A percentile compares a stretch with the other conserved stretches of the same genome.
Evolutionary conservation across 805 yeast genomes (phyloP).

Genomic region (Zygosaccharomyces siamensis): DNA sequence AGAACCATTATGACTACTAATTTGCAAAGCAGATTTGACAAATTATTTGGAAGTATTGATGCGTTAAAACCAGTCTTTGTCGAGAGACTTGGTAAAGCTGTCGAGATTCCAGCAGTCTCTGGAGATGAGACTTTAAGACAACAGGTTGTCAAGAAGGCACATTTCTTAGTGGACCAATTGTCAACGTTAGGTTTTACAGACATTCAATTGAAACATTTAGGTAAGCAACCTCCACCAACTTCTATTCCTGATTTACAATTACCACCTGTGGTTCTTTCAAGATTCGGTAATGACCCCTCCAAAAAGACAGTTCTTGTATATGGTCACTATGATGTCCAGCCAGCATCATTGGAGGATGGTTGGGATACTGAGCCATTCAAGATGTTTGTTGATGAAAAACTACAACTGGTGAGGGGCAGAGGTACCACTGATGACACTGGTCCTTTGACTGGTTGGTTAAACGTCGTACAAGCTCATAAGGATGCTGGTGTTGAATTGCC

Average conservation of each 20-base stretch:
- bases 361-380: slow-evolving; percentile 92
- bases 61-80: slow-evolving; percentile 72
- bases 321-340: slow-evolving; percentile 99
- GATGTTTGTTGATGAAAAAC: slow-evolving; percentile 56
- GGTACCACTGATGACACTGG: slow-evolving; percentile 98
- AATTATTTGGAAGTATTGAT: slow-evolving; percentile 53
- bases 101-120: slow-evolving; percentile 91
- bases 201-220: slow-evolving; percentile 75
- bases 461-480: slow-evolving; percentile 84
- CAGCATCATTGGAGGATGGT: slow-evolving; percentile 88
- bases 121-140: slow-evolving; percentile 87
- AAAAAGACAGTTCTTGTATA: slow-evolving; percentile 89
- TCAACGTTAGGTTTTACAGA: slow-evolving; percentile 71
- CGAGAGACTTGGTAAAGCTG: slow-evolving; percentile 71
- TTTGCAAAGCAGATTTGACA: slow-evolving; percentile 21
- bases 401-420: slow-evolving; percentile 75
- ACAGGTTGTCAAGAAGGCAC: slow-evolving; percentile 83
- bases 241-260: slow-evolving; percentile 57
- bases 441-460: slow-evolving; percentile 96
- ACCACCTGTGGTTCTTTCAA: slow-evolving; percentile 93
- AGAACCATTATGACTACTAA: slow-evolving; percentile 14
- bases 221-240: slow-evolving; percentile 91
- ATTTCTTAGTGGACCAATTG: slow-evolving; percentile 69
- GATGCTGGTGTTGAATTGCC: slow-evolving; percentile 84
- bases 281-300: slow-evolving; percentile 72